Percentiles rank a stretch among this genome's conserved stretches.
Conservation (phyloP, 768 basidiomycete genomes). For the Thelephora aurantiotincta region DNA sequence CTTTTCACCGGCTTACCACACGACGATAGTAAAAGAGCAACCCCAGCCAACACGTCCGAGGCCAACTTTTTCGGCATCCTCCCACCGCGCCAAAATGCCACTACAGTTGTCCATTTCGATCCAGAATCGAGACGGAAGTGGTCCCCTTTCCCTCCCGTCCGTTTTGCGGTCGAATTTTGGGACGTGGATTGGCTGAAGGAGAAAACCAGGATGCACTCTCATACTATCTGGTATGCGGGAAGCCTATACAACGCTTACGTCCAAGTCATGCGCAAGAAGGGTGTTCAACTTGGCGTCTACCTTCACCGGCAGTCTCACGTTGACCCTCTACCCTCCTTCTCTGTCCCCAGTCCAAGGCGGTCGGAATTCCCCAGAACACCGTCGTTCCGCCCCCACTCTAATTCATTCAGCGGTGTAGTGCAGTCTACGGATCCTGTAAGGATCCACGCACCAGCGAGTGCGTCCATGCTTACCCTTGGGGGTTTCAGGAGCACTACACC, state of each 20-base stretch:
- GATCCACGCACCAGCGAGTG: neutral
- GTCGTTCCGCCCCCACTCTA: constrained; percentile 6
- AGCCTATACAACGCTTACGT: constrained; percentile 83
- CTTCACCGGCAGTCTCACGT: constrained; percentile 75
- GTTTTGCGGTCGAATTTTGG: constrained; percentile 88
- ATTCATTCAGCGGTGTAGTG: constrained; percentile 6
- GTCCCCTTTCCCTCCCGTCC: constrained; percentile 65
- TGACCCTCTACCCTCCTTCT: constrained; percentile 66
- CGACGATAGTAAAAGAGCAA: constrained; percentile 10
- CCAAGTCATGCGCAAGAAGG: constrained; percentile 77
- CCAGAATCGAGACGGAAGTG: constrained; percentile 22
- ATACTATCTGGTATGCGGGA: constrained; percentile 84
- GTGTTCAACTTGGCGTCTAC: constrained; percentile 73
- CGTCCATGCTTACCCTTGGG: constrained; percentile 4
- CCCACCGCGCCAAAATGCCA: constrained; percentile 19
- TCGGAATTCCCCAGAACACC: neutral
- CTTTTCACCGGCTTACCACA: constrained; percentile 18
- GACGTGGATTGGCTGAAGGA: constrained; percentile 70
- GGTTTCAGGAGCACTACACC: constrained; percentile 27
- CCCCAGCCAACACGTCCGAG: constrained; percentile 23
- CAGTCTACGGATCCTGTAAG: constrained; percentile 1
- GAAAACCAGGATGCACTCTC: constrained; percentile 71
- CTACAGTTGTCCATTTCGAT: constrained; percentile 20
- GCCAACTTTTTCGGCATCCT: constrained; percentile 49
- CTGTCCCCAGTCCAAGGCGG: constrained; percentile 25